Base-by-base conservation (phyloP, 495 filamentous ascomycete genomes). In the Penicillium ucsense region DNA sequence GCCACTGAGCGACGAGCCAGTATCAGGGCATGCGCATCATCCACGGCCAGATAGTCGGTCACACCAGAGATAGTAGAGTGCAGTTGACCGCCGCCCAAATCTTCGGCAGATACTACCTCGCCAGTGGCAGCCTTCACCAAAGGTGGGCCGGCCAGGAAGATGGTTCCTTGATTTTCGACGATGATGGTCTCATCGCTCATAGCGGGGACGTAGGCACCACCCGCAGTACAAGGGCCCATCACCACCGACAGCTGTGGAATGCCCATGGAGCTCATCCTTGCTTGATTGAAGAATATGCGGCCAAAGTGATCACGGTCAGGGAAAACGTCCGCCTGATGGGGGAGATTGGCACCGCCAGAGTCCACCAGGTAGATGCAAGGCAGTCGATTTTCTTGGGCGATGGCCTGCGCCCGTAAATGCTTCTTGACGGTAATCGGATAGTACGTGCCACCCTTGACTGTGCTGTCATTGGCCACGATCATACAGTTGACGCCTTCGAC, bases 181-280 rank as follows among this genome's bases (percentile, higher is more conserved):
- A 98, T 98, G 57, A 98, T 96, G 51, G 81, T 86, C 74, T 97
- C 92, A 60, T 97, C 94, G 47, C 86, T 91, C 92, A 98, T 98
- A 43, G 85, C 84, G 2, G 92, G 92, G 10, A 97, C 90, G 62
- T 98, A 98, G 27, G 92, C 92, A 31, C 92, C 92, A 44, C 92
- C 92, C 0, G 90, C 89, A 0, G 89, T 95, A 66, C 90, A 96
- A n/a, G 92, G 84, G 0, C 92, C 92, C 92, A 98, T 95, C 29
- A 98, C 92, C 3, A 96, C 88, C 3, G 88, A 82, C 49, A 98
- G 84, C 62, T 98, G 92, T 1, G 92, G 92, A 50, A 97, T 95
- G 6, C 88, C 86, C 20, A 80, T 63, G 6, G 86, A 77, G 61
- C 58, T 74, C 81, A 81, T 96, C 53, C 88, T 75, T n/a, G 92